A percentile compares a stretch with the other conserved stretches of the same genome.
Evolutionary conservation across 306 rosid species (phyloP).

Genomic region (Clitoria ternatea): DNA sequence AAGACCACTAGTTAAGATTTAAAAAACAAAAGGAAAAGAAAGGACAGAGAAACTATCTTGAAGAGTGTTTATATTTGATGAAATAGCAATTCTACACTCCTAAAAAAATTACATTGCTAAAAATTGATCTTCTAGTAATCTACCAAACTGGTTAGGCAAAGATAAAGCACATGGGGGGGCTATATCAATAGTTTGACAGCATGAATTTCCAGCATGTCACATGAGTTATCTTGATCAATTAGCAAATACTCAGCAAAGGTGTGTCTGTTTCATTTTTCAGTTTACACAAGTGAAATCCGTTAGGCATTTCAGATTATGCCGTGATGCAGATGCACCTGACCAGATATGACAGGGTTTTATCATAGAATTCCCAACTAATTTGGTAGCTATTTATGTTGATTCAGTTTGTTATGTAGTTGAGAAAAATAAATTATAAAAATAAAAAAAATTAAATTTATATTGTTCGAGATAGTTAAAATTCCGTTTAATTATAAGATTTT

Average conservation of each 20-base stretch:
- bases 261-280: not conserved
- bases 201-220: slow-evolving; percentile 1
- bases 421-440: too few species aligned
- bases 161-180: not conserved
- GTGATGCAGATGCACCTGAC: not conserved
- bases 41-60: not conserved
- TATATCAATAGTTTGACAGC: not conserved
- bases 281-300: not conserved
- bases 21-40: not conserved
- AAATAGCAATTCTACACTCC: not conserved
- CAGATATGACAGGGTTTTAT: not conserved
- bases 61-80: not conserved
- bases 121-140: slow-evolving; percentile 2
- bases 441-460: too few species aligned
- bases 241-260: not conserved
- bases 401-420: too few species aligned
- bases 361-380: not conserved
- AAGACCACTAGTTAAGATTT: not conserved
- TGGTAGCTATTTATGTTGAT: not conserved
- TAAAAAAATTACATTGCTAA: too few species aligned
- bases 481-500: too few species aligned
- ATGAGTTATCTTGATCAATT: slow-evolving; percentile 1
- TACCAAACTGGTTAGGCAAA: not conserved
- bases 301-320: not conserved
- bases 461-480: too few species aligned